phyloP scores from a whole-genome alignment of 148 eudicot species.

The Simmondsia chinensis region DNA sequence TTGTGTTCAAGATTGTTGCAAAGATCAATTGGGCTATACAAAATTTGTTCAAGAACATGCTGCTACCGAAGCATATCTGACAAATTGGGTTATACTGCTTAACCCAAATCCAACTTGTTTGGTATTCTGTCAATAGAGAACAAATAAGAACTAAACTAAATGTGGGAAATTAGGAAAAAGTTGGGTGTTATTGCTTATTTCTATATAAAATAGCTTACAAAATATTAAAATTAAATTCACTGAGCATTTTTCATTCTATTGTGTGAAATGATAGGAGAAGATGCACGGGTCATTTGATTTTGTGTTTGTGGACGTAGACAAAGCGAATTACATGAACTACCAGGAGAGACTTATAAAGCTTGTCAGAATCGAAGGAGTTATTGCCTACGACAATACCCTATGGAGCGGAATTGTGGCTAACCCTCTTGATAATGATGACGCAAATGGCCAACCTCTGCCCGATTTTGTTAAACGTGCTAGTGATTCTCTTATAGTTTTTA shows the following conservation, averaged over 20 bases:
- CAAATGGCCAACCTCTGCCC: too few relatives aligned
- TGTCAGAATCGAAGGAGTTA: slow-evolving; percentile 54
- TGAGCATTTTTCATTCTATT: too few relatives aligned
- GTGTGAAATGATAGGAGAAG: slow-evolving; percentile 37
- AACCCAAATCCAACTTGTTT: too few relatives aligned
- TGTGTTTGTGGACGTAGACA: slow-evolving; percentile 68
- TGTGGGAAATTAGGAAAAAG: too few relatives aligned
- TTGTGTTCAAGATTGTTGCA: too few relatives aligned
- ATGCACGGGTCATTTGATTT: slow-evolving; percentile 51
- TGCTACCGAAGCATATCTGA: too few relatives aligned
- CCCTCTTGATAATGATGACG: slow-evolving; percentile 55
- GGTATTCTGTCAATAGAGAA: too few relatives aligned
- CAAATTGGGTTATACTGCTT: too few relatives aligned
- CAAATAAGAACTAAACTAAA: too few relatives aligned
- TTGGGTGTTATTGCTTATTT: too few relatives aligned
- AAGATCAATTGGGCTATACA: too few relatives aligned
- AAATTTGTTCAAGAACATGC: too few relatives aligned
- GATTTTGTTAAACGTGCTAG: slow-evolving; percentile 52
- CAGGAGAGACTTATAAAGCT: slow-evolving; percentile 55
- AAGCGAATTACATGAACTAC: slow-evolving; percentile 66
- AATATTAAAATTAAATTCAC: not conserved
- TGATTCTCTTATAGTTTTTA: slow-evolving; percentile 59
- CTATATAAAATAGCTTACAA: not conserved
- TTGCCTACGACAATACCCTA: slow-evolving; percentile 75
- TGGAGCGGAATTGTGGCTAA: slow-evolving; percentile 68